Evolutionary conservation across 306 rosid genomes (phyloP), one percentile per base, ranked within the genome.

Genomic region (Myrica gale): DNA sequence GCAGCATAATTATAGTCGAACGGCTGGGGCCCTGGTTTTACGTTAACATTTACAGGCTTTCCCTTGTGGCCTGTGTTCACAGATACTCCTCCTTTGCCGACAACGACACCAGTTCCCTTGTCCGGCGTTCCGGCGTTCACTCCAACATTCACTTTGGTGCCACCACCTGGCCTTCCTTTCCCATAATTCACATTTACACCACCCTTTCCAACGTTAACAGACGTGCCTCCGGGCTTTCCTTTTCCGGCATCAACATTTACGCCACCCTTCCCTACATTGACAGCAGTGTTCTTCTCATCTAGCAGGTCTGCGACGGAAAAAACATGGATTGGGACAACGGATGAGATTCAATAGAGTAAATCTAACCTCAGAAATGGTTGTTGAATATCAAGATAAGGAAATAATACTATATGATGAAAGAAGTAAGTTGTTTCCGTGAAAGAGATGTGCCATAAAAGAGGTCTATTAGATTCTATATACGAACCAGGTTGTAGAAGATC

Each of bases 21-120:
- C 2, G 98, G 93, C 3, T 0, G 0, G 6, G 6, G 0, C 0
- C 81, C 63, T 20, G 84, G 77, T 0, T 45, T 57, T 19, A 88
- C 95, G 10, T 37, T 54, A 5, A 93, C 96, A 9, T 78, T 1
- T 1, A 87, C 90, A 0, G 88, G 91, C 57, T 85, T 91, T 43
- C 92, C 92, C 70, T 93, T 88, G 73, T 16, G 84, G 4, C 89
- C 85, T 16, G 89, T 26, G 71, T 9, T 3, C 7, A 93, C 97
- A 2, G 81, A 32, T 1, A 89, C 97, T 56, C 98, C 98, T 52
- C 93, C 98, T 71, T 91, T 79, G 26, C 92, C 92, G 39, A 88
- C 92, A 21, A 85, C 83, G 39, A 88, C 89, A 0, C 43, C 42
- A 41, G 86, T 83, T 67, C 86, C 1, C 26, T 53, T 57, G 3